These are phyloP conservation scores for Noccaea caerulescens DNA, from an alignment of 345 rosid species.

Conservation along the genomic window DNA sequence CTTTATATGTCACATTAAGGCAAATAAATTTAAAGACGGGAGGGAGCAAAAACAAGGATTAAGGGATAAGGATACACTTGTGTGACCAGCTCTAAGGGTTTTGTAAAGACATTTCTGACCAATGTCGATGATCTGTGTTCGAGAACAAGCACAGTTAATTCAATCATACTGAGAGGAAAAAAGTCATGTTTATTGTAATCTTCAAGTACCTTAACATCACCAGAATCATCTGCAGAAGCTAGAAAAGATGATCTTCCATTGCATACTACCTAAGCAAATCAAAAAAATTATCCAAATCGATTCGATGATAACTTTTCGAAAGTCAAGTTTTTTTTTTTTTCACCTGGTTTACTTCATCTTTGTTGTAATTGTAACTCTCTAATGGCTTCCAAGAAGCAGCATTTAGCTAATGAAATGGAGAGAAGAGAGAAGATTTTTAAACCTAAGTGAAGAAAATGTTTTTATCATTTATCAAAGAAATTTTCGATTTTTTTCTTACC, in stretches of 20 bases:
- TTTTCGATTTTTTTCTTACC: constrained; percentile 52
- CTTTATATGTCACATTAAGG: constrained; percentile 59
- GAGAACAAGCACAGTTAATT: neutral
- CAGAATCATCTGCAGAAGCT: constrained; percentile 85
- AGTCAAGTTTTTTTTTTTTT: neutral
- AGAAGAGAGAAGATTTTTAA: neutral
- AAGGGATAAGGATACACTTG: constrained; percentile 83
- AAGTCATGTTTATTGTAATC: neutral
- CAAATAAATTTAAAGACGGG: neutral
- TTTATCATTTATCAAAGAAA: neutral
- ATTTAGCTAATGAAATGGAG: constrained; percentile 40
- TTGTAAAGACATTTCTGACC: constrained; percentile 71
- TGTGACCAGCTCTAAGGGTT: constrained; percentile 83
- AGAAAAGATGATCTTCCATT: constrained; percentile 72
- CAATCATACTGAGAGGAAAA: constrained; percentile 5
- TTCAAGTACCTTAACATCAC: constrained; percentile 75
- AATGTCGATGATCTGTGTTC: constrained; percentile 76
- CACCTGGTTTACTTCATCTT: constrained; percentile 95
- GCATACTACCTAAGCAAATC: constrained; percentile 49
- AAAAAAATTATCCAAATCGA: neutral
- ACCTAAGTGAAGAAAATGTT: neutral
- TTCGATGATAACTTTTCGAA: neutral
- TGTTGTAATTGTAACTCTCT: constrained; percentile 69
- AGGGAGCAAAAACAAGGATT: neutral
- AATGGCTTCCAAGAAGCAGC: constrained; percentile 59